Evolutionary conservation across 306 rosid genomes (phyloP), one percentile per base, ranked within the genome.

Genomic region (Sechiopsis laciniata): DNA sequence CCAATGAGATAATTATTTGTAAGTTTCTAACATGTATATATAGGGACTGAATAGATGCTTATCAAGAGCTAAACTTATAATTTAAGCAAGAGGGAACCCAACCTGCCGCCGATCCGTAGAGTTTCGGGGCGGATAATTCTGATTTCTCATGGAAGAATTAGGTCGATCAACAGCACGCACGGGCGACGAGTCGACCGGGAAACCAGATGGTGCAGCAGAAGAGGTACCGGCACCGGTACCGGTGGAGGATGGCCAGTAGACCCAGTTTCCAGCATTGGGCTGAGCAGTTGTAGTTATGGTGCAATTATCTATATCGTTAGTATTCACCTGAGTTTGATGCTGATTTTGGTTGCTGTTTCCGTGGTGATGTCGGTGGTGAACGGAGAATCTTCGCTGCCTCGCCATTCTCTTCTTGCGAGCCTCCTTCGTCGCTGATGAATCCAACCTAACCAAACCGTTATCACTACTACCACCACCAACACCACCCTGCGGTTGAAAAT

Each of bases 371-470:
- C 89, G 80, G 35, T 81, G 78, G 62, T 88, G 97, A 16, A 88
- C 37, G 8, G 82, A 40, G 19, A 73, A 73, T 83, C 95, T 76
- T 50, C 92, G 84, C 75, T 91, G 97, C 77, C 97, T 87, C 1
- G 92, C 95, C 99, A 91, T 94, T 67, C 99, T 79, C 83, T 94
- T 94, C 88, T 94, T 94, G 75, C 99, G 78, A 0, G 99, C 99
- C 79, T 94, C 99, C 78, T 86, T 94, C 0, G 99, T 94, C 0
- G 95, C 99, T 0, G 92, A 94, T 6, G 99, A 85, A 0, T 91
- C 97, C 24, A 86, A 52, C 54, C 91, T 86, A 88, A 77, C 79
- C 78, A 91, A 62, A 74, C 83, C 77, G 50, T 84, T 73, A 14
- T 77, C 83, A 2, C 67, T 10, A 2, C n/a, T 13, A 8, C 29